Evolutionary conservation across 202 grass and related monocot species (phyloP).

Genomic region (Zizania palustris): DNA sequence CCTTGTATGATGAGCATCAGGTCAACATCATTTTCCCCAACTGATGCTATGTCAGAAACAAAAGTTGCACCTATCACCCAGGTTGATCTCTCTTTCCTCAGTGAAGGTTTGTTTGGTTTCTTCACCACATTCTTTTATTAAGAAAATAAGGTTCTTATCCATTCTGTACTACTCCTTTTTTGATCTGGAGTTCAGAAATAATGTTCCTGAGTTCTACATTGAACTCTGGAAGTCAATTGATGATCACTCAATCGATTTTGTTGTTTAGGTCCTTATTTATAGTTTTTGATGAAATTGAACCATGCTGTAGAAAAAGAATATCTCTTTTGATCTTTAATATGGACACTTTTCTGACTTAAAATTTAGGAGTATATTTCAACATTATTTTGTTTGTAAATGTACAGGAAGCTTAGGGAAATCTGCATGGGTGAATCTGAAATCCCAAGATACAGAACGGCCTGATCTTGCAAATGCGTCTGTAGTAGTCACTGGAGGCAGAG

Average conservation of each 20-base stretch:
- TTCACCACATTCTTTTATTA: constrained; percentile 38
- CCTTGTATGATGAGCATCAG: constrained; percentile 94
- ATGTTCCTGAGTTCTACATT: background rate
- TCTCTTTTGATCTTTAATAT: background rate
- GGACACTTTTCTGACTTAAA: background rate
- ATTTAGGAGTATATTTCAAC: constrained; percentile 1
- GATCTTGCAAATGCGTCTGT: constrained; percentile 85
- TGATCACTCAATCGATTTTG: background rate
- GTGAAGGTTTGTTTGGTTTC: constrained; percentile 80
- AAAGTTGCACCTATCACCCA: constrained; percentile 70
- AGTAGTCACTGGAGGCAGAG: constrained; percentile 90
- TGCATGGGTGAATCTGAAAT: constrained; percentile 71
- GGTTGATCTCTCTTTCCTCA: constrained; percentile 85
- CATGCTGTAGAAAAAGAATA: background rate
- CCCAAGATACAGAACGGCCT: constrained; percentile 82
- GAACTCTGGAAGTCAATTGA: background rate
- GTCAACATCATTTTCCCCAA: constrained; percentile 77
- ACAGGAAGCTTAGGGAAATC: constrained; percentile 64
- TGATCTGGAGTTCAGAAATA: background rate
- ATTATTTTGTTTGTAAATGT: constrained; percentile 4
- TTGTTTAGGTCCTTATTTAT: background rate
- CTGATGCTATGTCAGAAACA: constrained; percentile 51
- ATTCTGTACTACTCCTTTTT: constrained; percentile 19
- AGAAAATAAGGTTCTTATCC: background rate
- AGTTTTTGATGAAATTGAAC: constrained; percentile 1